Conservation (phyloP, 768 basidiomycete genomes). For the Boletellus emodensis region DNA sequence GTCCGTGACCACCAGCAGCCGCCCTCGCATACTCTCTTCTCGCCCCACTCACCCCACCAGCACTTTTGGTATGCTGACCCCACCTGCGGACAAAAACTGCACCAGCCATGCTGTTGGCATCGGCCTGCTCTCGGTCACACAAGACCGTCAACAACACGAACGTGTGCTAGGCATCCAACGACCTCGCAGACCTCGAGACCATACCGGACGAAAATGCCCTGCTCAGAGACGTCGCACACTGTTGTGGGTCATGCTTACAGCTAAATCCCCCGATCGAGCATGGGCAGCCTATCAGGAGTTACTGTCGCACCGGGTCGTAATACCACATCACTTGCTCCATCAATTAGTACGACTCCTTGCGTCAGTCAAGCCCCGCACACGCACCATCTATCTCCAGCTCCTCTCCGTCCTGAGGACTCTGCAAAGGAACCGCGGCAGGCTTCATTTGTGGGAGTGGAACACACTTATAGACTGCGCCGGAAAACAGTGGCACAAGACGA, state of each 20-base stretch:
- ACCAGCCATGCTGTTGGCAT: constrained; percentile 5
- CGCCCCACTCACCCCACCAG: background rate
- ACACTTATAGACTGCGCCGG: constrained; percentile 65
- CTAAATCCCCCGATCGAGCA: constrained; percentile 31
- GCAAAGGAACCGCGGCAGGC: constrained; percentile 47
- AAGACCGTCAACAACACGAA: constrained; percentile 1
- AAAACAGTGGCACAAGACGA: constrained; percentile 58
- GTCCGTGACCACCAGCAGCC: background rate
- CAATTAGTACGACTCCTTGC: constrained; percentile 59
- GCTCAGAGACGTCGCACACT: constrained; percentile 22
- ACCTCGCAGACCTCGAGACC: background rate
- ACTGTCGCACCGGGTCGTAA: constrained; percentile 19
- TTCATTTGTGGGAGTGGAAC: constrained; percentile 75
- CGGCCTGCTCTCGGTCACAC: constrained; percentile 5
- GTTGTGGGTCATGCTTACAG: constrained; percentile 31
- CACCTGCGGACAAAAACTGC: background rate
- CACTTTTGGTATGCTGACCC: background rate
- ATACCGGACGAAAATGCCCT: constrained; percentile 16
- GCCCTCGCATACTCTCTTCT: background rate
- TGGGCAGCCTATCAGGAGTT: constrained; percentile 45
- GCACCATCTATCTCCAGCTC: constrained; percentile 57
- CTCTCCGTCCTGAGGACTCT: constrained; percentile 64
- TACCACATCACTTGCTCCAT: constrained; percentile 48
- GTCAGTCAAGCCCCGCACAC: constrained; percentile 50
- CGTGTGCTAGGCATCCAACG: background rate